phyloP scores from a whole-genome alignment of 2,329 filamentous ascomycete species.

The Fusarium virguliforme region DNA sequence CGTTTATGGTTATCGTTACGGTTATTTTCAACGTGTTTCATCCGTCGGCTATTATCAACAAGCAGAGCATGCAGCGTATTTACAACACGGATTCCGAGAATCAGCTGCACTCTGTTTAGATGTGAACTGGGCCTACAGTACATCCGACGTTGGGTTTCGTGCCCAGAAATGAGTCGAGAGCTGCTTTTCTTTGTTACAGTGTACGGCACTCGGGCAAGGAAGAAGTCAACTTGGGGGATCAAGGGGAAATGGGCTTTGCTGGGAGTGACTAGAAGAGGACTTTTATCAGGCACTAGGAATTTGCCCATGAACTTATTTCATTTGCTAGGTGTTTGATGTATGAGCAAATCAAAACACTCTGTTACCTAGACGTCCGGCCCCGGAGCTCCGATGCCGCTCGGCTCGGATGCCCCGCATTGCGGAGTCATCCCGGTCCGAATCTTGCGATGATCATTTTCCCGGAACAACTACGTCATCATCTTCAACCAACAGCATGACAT shows the following conservation, averaged over 20 bases:
- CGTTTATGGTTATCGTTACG: conserved; percentile 48
- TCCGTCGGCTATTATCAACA: conserved; percentile 20
- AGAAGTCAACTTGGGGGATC: neutral
- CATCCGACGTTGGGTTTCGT: too few species aligned
- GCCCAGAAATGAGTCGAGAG: too few species aligned
- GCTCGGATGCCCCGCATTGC: conserved; percentile 14
- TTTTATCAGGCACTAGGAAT: too few species aligned
- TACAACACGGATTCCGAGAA: conserved; percentile 12
- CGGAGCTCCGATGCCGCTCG: conserved; percentile 9
- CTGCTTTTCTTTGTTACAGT: too few species aligned
- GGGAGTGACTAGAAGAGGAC: neutral
- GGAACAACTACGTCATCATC: conserved; percentile 42
- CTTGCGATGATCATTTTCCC: conserved; percentile 18
- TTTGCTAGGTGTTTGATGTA: neutral
- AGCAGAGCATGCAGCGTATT: neutral
- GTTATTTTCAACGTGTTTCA: conserved; percentile 14
- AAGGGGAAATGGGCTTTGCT: neutral
- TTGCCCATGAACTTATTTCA: neutral
- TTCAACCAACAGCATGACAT: conserved; percentile 5
- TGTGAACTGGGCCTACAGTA: neutral
- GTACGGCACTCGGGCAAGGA: too few species aligned
- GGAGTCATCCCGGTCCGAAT: neutral
- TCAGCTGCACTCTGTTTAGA: neutral
- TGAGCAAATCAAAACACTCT: neutral
- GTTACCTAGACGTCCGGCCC: neutral